Conservation (phyloP, 2,329 filamentous ascomycete genomes). For the Aspergillus fijiensis region DNA sequence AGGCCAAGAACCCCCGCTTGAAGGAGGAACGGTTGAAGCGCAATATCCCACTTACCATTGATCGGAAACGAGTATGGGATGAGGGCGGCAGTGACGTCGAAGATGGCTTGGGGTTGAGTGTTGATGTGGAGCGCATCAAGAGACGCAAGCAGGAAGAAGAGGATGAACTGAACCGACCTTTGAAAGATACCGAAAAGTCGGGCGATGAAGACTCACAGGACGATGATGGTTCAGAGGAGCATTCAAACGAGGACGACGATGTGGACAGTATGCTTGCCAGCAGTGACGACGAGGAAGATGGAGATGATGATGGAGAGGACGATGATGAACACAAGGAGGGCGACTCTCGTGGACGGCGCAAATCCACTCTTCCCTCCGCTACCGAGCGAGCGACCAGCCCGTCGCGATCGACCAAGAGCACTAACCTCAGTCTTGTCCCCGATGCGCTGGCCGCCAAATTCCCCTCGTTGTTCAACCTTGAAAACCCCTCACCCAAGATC, state of each 20-base stretch:
- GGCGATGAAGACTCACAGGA: slow-evolving; percentile 41
- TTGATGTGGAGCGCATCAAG: slow-evolving; percentile 52
- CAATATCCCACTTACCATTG: slow-evolving; percentile 79
- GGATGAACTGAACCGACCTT: slow-evolving; percentile 37
- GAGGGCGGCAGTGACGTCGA: slow-evolving; percentile 60
- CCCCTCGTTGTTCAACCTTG: slow-evolving; percentile 56
- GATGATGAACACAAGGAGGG: slow-evolving; percentile 51
- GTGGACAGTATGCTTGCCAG: slow-evolving; percentile 30
- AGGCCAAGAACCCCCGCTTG: slow-evolving; percentile 77
- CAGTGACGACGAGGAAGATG: slow-evolving; percentile 49
- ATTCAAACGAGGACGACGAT: slow-evolving; percentile 59
- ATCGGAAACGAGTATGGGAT: slow-evolving; percentile 89
- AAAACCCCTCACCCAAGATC: slow-evolving; percentile 69
- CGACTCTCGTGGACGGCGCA: slow-evolving; percentile 35
- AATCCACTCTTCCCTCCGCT: slow-evolving; percentile 37
- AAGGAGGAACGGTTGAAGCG: slow-evolving; percentile 69
- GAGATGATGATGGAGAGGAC: slow-evolving; percentile 55
- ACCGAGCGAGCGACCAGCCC: slow-evolving; percentile 56
- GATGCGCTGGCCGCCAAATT: slow-evolving; percentile 63
- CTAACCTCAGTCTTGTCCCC: slow-evolving; percentile 60
- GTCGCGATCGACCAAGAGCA: slow-evolving; percentile 55
- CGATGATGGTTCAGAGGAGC: slow-evolving; percentile 64
- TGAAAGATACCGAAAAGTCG: slow-evolving; percentile 34
- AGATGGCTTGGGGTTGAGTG: slow-evolving; percentile 47
- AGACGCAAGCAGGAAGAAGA: slow-evolving; percentile 48